These are phyloP conservation scores for Solanum piurae DNA, from an alignment of 257 asterid species.

Conservation along the genomic window DNA sequence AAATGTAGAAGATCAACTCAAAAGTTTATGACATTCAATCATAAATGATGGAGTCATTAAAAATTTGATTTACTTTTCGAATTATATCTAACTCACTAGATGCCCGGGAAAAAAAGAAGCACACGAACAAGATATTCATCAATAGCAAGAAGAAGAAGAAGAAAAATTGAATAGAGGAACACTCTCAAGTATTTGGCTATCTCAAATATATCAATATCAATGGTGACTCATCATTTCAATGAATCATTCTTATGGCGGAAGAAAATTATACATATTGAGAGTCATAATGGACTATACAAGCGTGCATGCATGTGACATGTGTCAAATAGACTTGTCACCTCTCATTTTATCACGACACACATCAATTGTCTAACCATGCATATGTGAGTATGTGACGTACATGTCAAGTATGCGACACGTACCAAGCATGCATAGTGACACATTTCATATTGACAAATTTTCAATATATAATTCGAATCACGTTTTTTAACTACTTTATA, in stretches of 20 bases:
- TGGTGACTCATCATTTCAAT: too few relatives aligned
- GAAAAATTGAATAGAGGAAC: too few relatives aligned
- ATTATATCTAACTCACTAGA: neutral
- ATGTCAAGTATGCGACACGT: neutral
- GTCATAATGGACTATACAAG: neutral
- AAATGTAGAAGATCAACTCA: neutral
- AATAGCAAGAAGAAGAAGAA: too few relatives aligned
- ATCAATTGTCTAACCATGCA: neutral
- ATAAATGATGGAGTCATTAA: accelerated
- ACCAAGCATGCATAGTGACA: neutral
- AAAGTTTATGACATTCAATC: too few relatives aligned
- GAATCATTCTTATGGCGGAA: too few relatives aligned
- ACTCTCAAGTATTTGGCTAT: neutral
- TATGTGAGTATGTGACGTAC: too few relatives aligned
- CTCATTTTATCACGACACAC: neutral
- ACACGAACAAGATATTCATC: too few relatives aligned
- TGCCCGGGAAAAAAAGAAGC: accelerated
- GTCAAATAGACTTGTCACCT: neutral
- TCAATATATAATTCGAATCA: neutral
- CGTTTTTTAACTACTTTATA: neutral
- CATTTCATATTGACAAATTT: neutral
- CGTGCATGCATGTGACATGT: neutral
- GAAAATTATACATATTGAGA: neutral
- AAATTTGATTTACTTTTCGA: too few relatives aligned
- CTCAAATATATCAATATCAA: neutral